Percentiles rank a stretch among this genome's conserved stretches.
Evolutionary conservation across 257 asterid species (phyloP).

Genomic region (Verbena officinalis): DNA sequence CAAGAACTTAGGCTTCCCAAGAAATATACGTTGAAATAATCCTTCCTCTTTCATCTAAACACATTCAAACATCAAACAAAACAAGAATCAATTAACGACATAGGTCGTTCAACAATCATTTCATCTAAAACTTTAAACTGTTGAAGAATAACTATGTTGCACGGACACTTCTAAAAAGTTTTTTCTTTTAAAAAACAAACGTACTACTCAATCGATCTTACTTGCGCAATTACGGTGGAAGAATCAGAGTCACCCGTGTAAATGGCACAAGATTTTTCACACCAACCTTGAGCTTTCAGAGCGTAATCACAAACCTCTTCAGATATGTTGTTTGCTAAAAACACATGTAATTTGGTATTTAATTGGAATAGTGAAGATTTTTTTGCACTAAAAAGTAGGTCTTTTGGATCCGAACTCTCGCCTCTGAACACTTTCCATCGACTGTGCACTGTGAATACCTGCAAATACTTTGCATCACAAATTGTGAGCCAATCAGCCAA

Average conservation of each 20-base stretch:
- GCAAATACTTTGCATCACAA: neutral
- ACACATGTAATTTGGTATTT: conserved; percentile 43
- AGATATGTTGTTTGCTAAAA: conserved; percentile 36
- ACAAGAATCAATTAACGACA: neutral
- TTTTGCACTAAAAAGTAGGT: conserved; percentile 39
- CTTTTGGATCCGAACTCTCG: conserved; percentile 33
- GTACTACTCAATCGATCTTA: conserved; percentile 18
- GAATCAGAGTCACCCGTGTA: conserved; percentile 37
- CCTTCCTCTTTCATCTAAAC: conserved; percentile 59
- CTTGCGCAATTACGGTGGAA: conserved; percentile 44
- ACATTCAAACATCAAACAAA: neutral
- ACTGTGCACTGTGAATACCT: neutral
- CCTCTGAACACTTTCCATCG: conserved; percentile 42
- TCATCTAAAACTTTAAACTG: too few species aligned
- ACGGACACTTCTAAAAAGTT: too few species aligned
- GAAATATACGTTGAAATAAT: conserved; percentile 39
- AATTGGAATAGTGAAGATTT: conserved; percentile 39
- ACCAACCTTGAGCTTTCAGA: conserved; percentile 36
- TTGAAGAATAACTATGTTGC: too few species aligned
- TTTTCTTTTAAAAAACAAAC: too few species aligned
- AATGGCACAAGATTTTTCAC: conserved; percentile 33
- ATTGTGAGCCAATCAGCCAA: too few species aligned
- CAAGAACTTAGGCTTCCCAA: conserved; percentile 53
- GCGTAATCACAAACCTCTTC: conserved; percentile 44
- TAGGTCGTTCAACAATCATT: too few species aligned